A percentile compares a stretch with the other conserved stretches of the same genome.
These are phyloP conservation scores for Heliamphora exappendiculata DNA, from an alignment of 148 eudicot genomes.

Conservation along the genomic window DNA sequence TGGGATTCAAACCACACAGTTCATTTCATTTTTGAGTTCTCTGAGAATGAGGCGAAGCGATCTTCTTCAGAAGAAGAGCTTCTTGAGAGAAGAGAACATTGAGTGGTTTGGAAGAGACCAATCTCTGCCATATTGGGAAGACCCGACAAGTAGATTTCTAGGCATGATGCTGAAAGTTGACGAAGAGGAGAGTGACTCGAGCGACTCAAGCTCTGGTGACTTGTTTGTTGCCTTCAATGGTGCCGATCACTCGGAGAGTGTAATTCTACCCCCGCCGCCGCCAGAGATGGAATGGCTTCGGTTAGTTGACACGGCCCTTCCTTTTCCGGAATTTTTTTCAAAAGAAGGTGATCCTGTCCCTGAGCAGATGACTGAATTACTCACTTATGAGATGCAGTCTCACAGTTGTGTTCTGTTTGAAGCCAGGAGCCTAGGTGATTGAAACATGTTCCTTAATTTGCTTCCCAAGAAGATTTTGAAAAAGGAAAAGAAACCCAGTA, in stretches of 20 bases:
- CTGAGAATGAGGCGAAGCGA: constrained; percentile 58
- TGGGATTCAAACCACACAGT: constrained; percentile 57
- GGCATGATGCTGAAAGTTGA: constrained; percentile 70
- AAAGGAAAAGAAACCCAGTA: not conserved
- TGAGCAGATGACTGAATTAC: constrained; percentile 39
- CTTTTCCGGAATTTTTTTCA: constrained; percentile 74
- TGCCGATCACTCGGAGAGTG: constrained; percentile 34
- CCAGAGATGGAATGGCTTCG: constrained; percentile 55
- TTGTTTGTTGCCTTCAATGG: constrained; percentile 66
- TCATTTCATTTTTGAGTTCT: constrained; percentile 63
- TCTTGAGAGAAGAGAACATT: constrained; percentile 58
- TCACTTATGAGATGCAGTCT: constrained; percentile 63
- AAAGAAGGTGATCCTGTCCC: constrained; percentile 50
- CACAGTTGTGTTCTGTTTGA: constrained; percentile 78
- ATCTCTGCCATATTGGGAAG: constrained; percentile 79
- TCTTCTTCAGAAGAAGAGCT: constrained; percentile 61
- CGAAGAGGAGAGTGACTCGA: constrained; percentile 10
- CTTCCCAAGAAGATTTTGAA: not conserved
- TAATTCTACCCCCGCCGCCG: constrained; percentile 49
- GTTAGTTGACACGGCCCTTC: constrained; percentile 79
- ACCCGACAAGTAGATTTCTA: constrained; percentile 58
- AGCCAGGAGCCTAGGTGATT: constrained; percentile 30
- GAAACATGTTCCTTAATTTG: not conserved
- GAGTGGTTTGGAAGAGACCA: constrained; percentile 53
- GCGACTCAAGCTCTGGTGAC: constrained; percentile 33